phyloP scores from a whole-genome alignment of 805 yeast genomes.

The Zygoascus bituminiphila region DNA sequence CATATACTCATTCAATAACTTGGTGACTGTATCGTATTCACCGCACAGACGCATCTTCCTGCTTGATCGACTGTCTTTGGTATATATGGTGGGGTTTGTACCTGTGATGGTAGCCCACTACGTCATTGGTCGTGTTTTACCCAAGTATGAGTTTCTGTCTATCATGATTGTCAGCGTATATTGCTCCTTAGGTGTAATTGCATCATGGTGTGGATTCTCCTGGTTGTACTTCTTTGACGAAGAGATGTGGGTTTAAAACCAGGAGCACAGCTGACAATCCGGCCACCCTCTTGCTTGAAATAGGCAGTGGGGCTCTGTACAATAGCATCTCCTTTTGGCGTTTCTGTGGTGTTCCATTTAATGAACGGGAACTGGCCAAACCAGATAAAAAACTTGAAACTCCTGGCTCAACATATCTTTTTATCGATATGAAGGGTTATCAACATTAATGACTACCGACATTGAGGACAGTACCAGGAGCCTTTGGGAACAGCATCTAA shows the following conservation, averaged over 20 bases:
- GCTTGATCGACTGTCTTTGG: constrained; percentile 59
- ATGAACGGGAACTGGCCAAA: no score
- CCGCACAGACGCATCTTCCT: constrained; percentile 38
- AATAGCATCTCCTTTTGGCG: no score
- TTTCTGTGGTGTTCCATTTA: no score
- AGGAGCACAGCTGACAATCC: not conserved
- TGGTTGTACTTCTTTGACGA: constrained; percentile 87
- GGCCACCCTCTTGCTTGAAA: no score
- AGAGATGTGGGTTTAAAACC: constrained; percentile 14
- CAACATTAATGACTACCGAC: constrained; percentile 24
- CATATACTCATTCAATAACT: constrained; percentile 58
- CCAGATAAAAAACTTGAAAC: no score
- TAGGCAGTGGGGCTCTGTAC: no score
- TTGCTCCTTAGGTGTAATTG: constrained; percentile 75
- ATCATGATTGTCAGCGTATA: constrained; percentile 80
- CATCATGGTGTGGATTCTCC: constrained; percentile 81
- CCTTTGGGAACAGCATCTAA: constrained; percentile 65
- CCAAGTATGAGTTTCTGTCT: constrained; percentile 61
- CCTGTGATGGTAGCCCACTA: constrained; percentile 56
- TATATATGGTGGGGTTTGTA: constrained; percentile 59
- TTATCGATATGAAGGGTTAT: no score
- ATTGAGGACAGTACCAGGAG: constrained; percentile 67
- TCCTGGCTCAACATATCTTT: no score
- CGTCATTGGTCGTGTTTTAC: constrained; percentile 45
- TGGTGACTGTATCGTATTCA: constrained; percentile 16